Evolutionary conservation across 2,329 filamentous ascomycete genomes (phyloP), one percentile per base, ranked within the genome.

Genomic region (Mollisiaceae sp.): DNA sequence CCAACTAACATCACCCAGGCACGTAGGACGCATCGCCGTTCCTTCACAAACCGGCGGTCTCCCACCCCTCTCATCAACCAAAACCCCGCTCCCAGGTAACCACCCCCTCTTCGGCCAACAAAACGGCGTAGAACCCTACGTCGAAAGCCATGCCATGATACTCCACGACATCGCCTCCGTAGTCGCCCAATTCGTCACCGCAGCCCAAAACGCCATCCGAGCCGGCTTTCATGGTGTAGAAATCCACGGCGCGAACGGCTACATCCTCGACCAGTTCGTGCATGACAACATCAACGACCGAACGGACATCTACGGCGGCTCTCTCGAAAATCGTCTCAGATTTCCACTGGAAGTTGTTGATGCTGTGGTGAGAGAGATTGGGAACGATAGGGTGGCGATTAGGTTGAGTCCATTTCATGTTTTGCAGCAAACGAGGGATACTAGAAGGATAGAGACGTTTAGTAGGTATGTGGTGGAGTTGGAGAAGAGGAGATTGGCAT

Each of bases 1-100:
- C 2, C 12, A 43, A 43, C 5, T 43, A 18, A 43, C 41, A 43
- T 18, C 15, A 43, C 1, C 6, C 86, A 71, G 83, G 39, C 82
- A 82, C 0, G 77, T 86, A 4, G 89, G 89, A 5, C 82, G 86
- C 2, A 69, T 69, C n/a, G n/a, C 63, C 8, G 63, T 65, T 6
- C 60, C 62, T 1, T 63, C 60, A 8, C 55, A 57, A 24, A 61
- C 59, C 22, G 55, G 57, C 68, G 32, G 76, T 74, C 62, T 59
- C 27, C 59, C 60, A 9, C 64, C 69, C 14, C 15, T 62, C n/a
- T 55, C 58, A 24, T 64, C 67, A 20, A 67, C 67, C 11, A 67
- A 68, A 54, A 68, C 61, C 36, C 66, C 65, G 73, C 9, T 79
- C 74, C 39, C 69, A 70, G 77, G 43, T 74, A 77, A 22, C 77